These are phyloP conservation scores for Pichia cabralensis DNA, from an alignment of 805 yeast genomes.

Conservation along the genomic window DNA sequence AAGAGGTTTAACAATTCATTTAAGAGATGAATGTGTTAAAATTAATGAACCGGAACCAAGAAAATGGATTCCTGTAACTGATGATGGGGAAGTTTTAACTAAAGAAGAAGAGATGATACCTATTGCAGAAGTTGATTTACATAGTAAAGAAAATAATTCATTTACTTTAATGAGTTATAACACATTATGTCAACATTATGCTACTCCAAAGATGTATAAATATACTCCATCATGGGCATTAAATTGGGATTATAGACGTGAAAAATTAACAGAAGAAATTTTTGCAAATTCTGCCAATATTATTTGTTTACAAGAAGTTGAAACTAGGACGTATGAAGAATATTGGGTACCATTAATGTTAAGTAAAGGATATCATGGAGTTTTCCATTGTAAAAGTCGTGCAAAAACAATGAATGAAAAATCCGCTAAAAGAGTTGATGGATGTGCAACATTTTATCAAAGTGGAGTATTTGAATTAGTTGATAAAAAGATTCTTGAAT, in stretches of 20 bases:
- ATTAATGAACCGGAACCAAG: conserved; percentile 61
- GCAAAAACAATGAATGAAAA: conserved; percentile 78
- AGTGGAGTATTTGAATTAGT: conserved; percentile 56
- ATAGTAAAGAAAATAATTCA: conserved; percentile 26
- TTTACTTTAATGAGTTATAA: conserved; percentile 84
- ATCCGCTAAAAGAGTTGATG: conserved; percentile 89
- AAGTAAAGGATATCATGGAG: conserved; percentile 67
- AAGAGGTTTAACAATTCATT: conserved; percentile 64
- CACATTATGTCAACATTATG: conserved; percentile 91
- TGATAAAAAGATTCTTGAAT: conserved; percentile 70
- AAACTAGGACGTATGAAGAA: conserved; percentile 74
- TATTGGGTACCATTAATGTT: conserved; percentile 73
- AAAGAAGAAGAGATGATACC: conserved; percentile 18
- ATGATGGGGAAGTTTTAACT: conserved; percentile 54
- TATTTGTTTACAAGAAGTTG: conserved; percentile 92
- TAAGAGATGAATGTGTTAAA: conserved; percentile 76
- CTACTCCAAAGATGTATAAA: conserved; percentile 83
- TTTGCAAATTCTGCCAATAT: conserved; percentile 59
- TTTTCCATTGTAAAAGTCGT: conserved; percentile 81
- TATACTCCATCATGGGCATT: conserved; percentile 98
- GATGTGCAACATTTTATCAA: conserved; percentile 91
- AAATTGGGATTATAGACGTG: conserved; percentile 83
- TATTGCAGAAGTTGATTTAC: conserved; percentile 18
- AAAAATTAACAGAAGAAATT: conserved; percentile 65
- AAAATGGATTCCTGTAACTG: conserved; percentile 71